Conservation (phyloP, 2,329 filamentous ascomycete genomes). For the Aspergillus aculeatinus region DNA sequence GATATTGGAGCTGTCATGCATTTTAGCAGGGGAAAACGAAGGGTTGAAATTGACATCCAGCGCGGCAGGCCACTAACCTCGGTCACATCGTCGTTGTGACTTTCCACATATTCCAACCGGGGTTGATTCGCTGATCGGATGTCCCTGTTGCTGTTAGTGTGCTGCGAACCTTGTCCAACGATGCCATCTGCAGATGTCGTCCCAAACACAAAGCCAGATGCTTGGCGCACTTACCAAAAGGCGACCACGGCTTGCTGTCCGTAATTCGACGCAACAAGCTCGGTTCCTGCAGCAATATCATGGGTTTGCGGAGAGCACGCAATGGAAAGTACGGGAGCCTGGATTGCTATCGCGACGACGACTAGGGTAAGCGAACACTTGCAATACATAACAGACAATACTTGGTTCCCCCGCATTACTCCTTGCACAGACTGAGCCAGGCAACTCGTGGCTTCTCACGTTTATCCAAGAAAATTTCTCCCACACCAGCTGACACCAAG, state of each 20-base stretch:
- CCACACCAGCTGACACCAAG: not conserved
- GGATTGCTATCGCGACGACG: slow-evolving; percentile 40
- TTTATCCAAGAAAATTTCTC: too few relatives aligned
- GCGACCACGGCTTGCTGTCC: slow-evolving; percentile 39
- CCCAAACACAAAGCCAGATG: not conserved
- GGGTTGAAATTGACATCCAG: not conserved
- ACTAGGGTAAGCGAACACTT: slow-evolving; percentile 17
- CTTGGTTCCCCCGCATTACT: not conserved
- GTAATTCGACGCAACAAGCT: slow-evolving; percentile 42
- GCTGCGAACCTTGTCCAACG: slow-evolving; percentile 5
- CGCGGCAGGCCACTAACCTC: slow-evolving; percentile 40
- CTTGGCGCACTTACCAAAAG: slow-evolving; percentile 38
- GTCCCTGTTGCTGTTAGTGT: slow-evolving; percentile 42
- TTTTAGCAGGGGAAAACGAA: not conserved
- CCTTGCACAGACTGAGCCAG: too few relatives aligned
- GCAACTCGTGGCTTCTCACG: too few relatives aligned
- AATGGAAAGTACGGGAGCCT: slow-evolving; percentile 54
- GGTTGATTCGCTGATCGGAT: slow-evolving; percentile 39
- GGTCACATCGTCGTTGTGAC: slow-evolving; percentile 60
- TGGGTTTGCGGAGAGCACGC: slow-evolving; percentile 48
- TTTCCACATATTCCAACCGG: slow-evolving; percentile 45
- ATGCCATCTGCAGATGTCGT: not conserved
- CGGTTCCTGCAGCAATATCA: slow-evolving; percentile 56
- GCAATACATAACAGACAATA: not conserved
- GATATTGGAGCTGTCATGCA: slow-evolving; percentile 47